These are phyloP conservation scores for Solanum sparsipilum DNA, from an alignment of 257 asterid species.

Conservation along the genomic window DNA sequence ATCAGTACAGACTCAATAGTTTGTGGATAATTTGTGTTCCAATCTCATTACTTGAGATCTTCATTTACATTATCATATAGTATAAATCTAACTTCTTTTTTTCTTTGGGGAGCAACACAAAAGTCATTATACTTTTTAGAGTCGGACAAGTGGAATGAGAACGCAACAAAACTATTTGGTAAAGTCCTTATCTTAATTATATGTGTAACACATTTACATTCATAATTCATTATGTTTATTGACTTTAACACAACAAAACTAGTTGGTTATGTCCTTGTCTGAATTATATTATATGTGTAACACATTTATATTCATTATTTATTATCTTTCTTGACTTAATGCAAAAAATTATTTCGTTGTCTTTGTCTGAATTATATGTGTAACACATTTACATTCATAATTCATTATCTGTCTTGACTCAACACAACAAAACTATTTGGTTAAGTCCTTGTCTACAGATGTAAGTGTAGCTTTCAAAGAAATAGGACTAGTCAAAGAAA, in stretches of 20 bases:
- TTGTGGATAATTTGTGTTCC: background rate
- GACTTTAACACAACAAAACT: background rate
- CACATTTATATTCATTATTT: background rate
- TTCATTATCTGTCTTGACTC: background rate
- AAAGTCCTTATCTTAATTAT: no score
- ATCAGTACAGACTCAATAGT: background rate
- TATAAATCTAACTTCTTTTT: no score
- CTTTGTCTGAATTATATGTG: background rate
- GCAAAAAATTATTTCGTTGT: background rate
- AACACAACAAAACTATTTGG: background rate
- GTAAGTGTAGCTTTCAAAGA: no score
- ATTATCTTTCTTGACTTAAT: background rate
- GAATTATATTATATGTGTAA: background rate
- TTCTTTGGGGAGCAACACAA: no score
- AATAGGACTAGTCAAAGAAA: no score
- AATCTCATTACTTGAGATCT: background rate
- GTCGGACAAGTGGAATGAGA: background rate
- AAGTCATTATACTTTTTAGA: background rate
- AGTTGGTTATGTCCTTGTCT: background rate
- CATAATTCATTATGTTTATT: background rate
- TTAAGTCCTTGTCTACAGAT: background rate
- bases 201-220: background rate
- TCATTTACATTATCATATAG: background rate
- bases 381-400: background rate
- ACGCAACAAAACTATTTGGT: no score